Evolutionary conservation across 495 filamentous ascomycete species (phyloP).

Genomic region (Cladorrhinum samala): DNA sequence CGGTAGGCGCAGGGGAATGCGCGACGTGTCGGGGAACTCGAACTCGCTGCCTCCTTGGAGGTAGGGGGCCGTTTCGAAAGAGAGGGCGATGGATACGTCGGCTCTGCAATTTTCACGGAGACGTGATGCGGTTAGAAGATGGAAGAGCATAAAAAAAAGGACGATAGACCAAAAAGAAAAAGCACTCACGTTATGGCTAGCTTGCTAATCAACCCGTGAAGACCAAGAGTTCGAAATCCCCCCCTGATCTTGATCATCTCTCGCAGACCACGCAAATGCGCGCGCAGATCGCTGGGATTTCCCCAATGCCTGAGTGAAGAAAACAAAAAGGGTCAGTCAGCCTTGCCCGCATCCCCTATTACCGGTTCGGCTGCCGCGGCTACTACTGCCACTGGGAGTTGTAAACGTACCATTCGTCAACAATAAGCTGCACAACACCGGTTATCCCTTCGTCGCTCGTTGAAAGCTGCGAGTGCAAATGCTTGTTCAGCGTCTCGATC

Average conservation of each 20-base stretch:
- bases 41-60: constrained; percentile 23
- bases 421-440: constrained; percentile 31
- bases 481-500: constrained; percentile 31
- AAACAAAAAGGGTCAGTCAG: not conserved
- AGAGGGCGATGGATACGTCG: constrained; percentile 29
- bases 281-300: constrained; percentile 21
- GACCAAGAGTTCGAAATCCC: constrained; percentile 30
- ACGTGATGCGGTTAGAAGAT: constrained; percentile 9
- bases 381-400: not conserved
- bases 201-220: constrained; percentile 34
- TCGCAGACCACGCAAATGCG: constrained; percentile 28
- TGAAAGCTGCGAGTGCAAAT: constrained; percentile 24
- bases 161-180: not conserved
- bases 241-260: constrained; percentile 32
- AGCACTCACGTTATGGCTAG: constrained; percentile 31
- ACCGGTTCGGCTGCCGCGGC: too few relatives aligned
- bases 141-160: not conserved
- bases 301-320: constrained; percentile 28
- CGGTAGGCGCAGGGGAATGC: constrained; percentile 24
- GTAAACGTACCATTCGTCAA: constrained; percentile 30
- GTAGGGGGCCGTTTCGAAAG: constrained; percentile 26
- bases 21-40: constrained; percentile 25
- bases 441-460: constrained; percentile 32
- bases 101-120: constrained; percentile 22
- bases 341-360: too few relatives aligned